These are phyloP conservation scores for Ustilago cynodontis DNA, from an alignment of 1,284 basidiomycete species.

Conservation along the genomic window DNA sequence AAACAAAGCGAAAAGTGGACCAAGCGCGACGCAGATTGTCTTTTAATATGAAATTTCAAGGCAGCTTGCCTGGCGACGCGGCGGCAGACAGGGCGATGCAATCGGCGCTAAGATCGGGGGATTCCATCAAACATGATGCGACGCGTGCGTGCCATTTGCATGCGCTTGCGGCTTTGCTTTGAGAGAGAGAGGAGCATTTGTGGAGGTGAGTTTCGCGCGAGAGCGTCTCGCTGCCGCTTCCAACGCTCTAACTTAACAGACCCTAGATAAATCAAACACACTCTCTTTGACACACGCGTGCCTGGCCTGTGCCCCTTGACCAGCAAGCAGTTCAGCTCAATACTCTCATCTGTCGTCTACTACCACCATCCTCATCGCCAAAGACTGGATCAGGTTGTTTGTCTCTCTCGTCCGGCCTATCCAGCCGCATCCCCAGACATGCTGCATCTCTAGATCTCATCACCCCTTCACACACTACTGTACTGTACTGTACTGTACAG, in stretches of 20 bases:
- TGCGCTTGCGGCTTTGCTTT: neutral
- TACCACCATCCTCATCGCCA: neutral
- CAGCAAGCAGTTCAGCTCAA: neutral
- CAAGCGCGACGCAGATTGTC: constrained; percentile 33
- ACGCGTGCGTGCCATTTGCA: constrained; percentile 1
- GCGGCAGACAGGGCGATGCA: neutral
- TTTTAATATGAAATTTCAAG: neutral
- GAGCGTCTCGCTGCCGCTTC: neutral
- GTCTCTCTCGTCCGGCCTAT: no score
- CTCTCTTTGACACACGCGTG: neutral
- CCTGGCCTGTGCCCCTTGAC: neutral
- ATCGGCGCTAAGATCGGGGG: constrained; percentile 4
- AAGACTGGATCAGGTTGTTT: no score
- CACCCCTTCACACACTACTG: neutral
- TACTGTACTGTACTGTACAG: no score
- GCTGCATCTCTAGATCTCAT: neutral
- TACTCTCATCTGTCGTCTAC: neutral
- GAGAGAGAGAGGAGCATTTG: no score
- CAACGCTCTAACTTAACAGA: no score
- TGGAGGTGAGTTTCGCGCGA: no score
- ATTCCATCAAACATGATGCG: neutral
- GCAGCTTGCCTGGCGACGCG: neutral
- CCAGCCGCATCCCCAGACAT: neutral
- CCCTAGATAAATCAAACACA: neutral
- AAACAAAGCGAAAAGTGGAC: constrained; percentile 15